A percentile compares a stretch with the other conserved stretches of the same genome.
Evolutionary conservation across 2,329 filamentous ascomycete genomes (phyloP).

Genomic region (Colletotrichum musicola): DNA sequence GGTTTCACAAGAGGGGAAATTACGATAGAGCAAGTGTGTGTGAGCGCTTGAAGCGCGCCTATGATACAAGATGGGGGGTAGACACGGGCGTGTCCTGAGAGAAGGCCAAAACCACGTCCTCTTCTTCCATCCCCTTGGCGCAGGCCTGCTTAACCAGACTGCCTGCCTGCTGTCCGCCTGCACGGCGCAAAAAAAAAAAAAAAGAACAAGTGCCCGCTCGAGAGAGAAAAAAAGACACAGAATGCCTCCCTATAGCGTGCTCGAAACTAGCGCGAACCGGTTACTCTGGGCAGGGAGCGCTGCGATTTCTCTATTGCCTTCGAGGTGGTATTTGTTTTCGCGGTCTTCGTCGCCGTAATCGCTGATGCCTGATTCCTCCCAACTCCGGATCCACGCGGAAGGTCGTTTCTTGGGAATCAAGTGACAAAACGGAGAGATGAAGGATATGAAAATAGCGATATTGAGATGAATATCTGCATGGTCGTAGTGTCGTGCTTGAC

Average conservation of each 20-base stretch:
- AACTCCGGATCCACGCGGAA: conserved; percentile 11
- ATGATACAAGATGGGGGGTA: conserved; percentile 27
- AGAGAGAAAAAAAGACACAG: conserved; percentile 1
- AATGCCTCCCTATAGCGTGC: neutral
- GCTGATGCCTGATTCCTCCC: conserved; percentile 25
- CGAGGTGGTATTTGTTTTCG: neutral
- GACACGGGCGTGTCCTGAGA: neutral
- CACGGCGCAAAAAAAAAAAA: neutral
- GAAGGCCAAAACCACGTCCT: neutral
- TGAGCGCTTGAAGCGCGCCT: neutral
- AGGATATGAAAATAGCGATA: conserved; percentile 7
- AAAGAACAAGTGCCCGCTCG: neutral
- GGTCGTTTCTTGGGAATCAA: conserved; percentile 18
- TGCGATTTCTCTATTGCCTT: conserved; percentile 17
- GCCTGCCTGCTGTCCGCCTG: no score
- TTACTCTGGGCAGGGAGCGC: conserved; percentile 6
- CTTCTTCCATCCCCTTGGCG: neutral
- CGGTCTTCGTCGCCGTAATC: conserved; percentile 14
- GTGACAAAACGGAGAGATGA: neutral
- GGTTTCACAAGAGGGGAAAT: conserved; percentile 3
- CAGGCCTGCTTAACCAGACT: conserved; percentile 7
- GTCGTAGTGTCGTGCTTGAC: neutral
- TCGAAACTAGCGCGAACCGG: conserved; percentile 9
- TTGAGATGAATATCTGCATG: neutral
- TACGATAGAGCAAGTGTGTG: conserved; percentile 8